Percentiles rank a stretch among this genome's conserved stretches.
phyloP scores from a whole-genome alignment of 192 early-diverging fungal species.

The Coemansia sp. region DNA sequence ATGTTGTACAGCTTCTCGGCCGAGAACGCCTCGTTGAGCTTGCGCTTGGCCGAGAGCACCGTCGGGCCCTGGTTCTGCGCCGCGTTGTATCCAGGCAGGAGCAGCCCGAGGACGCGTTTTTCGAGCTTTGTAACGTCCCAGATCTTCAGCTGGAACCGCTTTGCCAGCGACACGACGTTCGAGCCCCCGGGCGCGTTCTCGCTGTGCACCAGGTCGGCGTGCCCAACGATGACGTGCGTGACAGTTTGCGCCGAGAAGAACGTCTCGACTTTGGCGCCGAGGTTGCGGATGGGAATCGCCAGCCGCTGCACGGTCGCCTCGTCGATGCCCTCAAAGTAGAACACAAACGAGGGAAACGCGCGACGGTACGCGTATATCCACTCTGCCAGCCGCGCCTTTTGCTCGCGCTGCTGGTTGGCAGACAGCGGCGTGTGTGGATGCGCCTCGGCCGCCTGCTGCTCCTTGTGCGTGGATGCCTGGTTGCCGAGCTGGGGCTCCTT shows the following conservation, averaged over 20 bases:
- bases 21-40: constrained; percentile 48
- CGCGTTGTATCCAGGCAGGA: constrained; percentile 44
- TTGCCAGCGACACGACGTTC: constrained; percentile 34
- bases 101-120: constrained; percentile 36
- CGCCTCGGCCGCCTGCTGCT: not conserved
- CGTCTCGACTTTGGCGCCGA: constrained; percentile 44
- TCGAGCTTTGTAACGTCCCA: constrained; percentile 49
- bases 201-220: constrained; percentile 3
- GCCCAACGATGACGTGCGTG: constrained; percentile 49
- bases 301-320: constrained; percentile 37
- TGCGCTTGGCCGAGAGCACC: constrained; percentile 49
- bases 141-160: constrained; percentile 44
- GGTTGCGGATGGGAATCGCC: constrained; percentile 29
- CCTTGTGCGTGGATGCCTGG: not conserved
- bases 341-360: constrained; percentile 52
- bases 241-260: constrained; percentile 54
- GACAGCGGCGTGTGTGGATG: not conserved
- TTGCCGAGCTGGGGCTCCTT: constrained; percentile 2
- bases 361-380: constrained; percentile 49
- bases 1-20: constrained; percentile 46
- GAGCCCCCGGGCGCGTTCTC: constrained; percentile 20
- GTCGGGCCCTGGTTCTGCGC: constrained; percentile 20
- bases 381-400: constrained; percentile 41
- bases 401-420: constrained; percentile 39
- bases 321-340: constrained; percentile 54